Evolutionary conservation across 108 stramenopile genomes (phyloP).

Genomic region (Skeletonema grethae): DNA sequence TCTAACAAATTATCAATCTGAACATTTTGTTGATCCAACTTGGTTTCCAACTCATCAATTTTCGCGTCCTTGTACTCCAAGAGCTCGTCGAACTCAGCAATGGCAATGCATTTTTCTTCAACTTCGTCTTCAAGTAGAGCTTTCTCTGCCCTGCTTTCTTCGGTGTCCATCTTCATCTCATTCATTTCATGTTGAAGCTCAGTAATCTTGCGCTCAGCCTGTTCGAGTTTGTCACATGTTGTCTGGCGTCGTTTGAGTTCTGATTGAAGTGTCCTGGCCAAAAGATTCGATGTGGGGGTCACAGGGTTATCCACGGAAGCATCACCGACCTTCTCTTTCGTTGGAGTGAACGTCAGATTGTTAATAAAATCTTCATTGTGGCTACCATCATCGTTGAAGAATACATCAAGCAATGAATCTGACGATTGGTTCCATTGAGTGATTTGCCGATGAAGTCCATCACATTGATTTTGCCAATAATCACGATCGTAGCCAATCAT

Average conservation of each 20-base stretch:
- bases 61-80: conserved; percentile 9
- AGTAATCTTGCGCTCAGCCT: conserved; percentile 16
- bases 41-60: conserved; percentile 19
- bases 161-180: conserved; percentile 45
- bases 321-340: neutral
- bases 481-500: conserved; percentile 39
- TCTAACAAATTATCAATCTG: conserved; percentile 29
- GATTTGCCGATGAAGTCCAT: conserved; percentile 26
- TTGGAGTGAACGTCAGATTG: conserved; percentile 29
- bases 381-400: conserved; percentile 26
- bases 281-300: conserved; percentile 34
- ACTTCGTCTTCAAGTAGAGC: conserved; percentile 47
- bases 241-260: conserved; percentile 33
- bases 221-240: conserved; percentile 12
- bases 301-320: neutral
- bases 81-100: conserved; percentile 13
- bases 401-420: conserved; percentile 6
- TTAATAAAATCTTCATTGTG: conserved; percentile 13
- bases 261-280: conserved; percentile 37
- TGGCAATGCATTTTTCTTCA: conserved; percentile 25
- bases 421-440: conserved; percentile 27
- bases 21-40: conserved; percentile 19
- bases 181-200: conserved; percentile 29
- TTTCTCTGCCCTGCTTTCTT: conserved; percentile 51
- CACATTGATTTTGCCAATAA: conserved; percentile 23